Base-by-base conservation (phyloP, 208 protist species). In the Polymyxa betae region DNA sequence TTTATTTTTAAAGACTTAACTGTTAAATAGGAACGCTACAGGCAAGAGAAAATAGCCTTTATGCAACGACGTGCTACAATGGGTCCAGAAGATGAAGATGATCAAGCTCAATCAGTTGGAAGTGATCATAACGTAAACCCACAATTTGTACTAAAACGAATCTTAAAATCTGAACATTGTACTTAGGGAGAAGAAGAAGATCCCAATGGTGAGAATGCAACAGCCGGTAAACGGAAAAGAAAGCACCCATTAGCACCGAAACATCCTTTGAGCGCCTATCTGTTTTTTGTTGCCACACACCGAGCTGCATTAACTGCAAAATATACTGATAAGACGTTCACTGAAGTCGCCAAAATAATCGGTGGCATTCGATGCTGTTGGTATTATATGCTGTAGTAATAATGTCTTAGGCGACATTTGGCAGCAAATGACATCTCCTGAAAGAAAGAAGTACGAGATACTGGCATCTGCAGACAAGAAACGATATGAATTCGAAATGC, bases 231-330 rank as follows among this genome's bases (percentile, higher is more conserved):
- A 29, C 54, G 54, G 16, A 16, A 29, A 16, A 16, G 54, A 16
- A 89, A 89, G 45, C 44, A 89, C 64, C 88, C 88, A 38, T 12
- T 29, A 88, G 88, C 88, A 24, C 88, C 88, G 45, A 89, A 89
- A n/a, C 43, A 89, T 44, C 88, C 88, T 12, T 49, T 89, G 10
- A 88, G 44, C 20, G 88, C 88, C 16, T 89, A 89, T 88, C 88
- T 89, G 12, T 89, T 89, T 44, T 89, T 89, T n/a, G 88, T 89
- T 44, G 88, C 64, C 41, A 89, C 43, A 49, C 88, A 89, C 20
- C 88, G 88, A 32, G 43, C 88, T 10, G 38, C 54, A 66, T 16
- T 66, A 16, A 66, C 54, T 32, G 29, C 16, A 29, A 16, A 66
- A 29, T 66, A 32, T 66, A 29, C 54, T 16, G 54, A 66, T 32